phyloP scores from a whole-genome alignment of 2,329 filamentous ascomycete genomes.

The Fusarium sp. region DNA sequence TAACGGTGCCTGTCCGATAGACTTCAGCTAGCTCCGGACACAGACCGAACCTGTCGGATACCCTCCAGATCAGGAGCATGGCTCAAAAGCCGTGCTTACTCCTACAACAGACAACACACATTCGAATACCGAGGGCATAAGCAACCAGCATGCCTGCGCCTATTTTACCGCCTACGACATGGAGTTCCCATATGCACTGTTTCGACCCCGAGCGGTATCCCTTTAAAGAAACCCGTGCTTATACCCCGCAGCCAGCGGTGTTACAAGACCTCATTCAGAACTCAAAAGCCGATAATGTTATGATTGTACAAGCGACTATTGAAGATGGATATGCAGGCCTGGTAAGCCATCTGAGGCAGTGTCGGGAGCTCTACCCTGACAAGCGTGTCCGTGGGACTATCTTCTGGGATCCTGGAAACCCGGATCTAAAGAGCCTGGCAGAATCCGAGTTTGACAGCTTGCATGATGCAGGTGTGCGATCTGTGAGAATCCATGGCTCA shows the following conservation, averaged over 20 bases:
- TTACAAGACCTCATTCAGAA: not conserved
- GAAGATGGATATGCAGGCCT: constrained; percentile 8
- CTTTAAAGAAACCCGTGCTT: not conserved
- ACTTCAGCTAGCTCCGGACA: not conserved
- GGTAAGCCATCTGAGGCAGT: not conserved
- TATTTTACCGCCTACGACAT: not conserved
- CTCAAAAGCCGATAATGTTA: not conserved
- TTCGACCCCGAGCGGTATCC: not conserved
- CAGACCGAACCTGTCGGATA: not conserved
- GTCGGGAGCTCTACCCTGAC: rapidly evolving
- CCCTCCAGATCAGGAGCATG: not conserved
- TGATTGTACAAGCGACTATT: constrained; percentile 17
- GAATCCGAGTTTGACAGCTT: not conserved
- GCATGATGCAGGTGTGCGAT: not conserved
- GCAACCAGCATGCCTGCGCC: not conserved
- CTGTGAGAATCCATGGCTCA: constrained; percentile 5
- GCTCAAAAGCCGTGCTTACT: not conserved
- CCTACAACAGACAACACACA: not conserved
- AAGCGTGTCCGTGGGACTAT: not conserved
- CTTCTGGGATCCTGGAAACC: not conserved
- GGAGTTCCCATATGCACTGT: constrained; percentile 13
- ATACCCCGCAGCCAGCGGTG: constrained; percentile 3
- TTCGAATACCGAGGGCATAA: not conserved
- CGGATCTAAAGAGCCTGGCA: not conserved
- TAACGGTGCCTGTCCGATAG: not conserved